Base-by-base conservation (phyloP, 1,139 yeast species). In the Lodderomyces oxycetoniae region DNA sequence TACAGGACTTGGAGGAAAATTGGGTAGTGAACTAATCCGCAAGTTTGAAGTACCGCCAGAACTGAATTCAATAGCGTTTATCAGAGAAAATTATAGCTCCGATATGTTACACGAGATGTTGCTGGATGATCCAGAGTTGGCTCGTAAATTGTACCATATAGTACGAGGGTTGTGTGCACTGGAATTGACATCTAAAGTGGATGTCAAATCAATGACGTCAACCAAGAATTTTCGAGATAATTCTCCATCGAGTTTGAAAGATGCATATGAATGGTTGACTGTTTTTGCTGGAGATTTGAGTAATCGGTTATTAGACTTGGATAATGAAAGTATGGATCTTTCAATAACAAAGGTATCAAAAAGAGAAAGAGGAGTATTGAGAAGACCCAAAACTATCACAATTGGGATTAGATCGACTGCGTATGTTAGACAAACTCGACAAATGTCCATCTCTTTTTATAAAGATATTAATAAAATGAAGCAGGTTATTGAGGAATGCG, bases 1-100 rank as follows among this genome's bases (percentile, higher is more conserved):
- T 38, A 82, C 95, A 68, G 89, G 95, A 0, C 64, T 89, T 67
- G 98, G 98, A 4, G 98, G 98, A 2, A 86, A 85, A 47, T 61
- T 72, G 5, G 98, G 98, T 0, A 79, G 79, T 7, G 60, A 61
- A n/a, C 61, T 88, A 0, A 46, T 70, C 16, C 54, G 59, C 12
- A 55, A 63, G 21, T 58, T 79, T 20, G 61, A 63, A 4, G 57
- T 74, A 0, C 79, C 79, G 0, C 50, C 52, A 1, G 57, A 49
- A n/a, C 35, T 21, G 4, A 57, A 54, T 35, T 64, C 77, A 2
- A 70, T 77, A 6, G 53, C 61, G 2, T 70, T 51, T 39, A 65
- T 82, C 2, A 54, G 84, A 34, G 71, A 72, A 7, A 60, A 61
- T 26, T 75, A 67, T 52, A 38, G 61, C 0, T 35, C 61, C 4